Percentiles rank a stretch among this genome's conserved stretches.
These are phyloP conservation scores for Nymphaea thermarum DNA, from an alignment of 164 flowering plant genomes.

Conservation along the genomic window DNA sequence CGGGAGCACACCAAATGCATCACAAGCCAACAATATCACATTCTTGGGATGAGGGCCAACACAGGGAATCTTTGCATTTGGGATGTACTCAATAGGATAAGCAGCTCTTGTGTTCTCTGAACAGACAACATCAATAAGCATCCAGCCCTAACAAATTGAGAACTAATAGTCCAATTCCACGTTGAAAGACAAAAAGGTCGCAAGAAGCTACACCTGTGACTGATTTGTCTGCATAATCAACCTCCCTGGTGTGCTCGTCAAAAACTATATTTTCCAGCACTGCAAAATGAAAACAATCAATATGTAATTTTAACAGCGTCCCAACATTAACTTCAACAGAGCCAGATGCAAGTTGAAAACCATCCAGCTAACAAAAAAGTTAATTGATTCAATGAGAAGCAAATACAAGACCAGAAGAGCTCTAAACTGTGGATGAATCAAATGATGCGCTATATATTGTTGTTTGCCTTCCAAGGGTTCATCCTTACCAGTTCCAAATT, in stretches of 20 bases:
- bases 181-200: background rate
- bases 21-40: slow-evolving; percentile 91
- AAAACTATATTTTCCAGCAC: slow-evolving; percentile 95
- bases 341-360: too few species aligned
- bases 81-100: slow-evolving; percentile 93
- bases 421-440: background rate
- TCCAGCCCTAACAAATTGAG: background rate
- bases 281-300: slow-evolving; percentile 13
- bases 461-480: background rate
- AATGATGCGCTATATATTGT: background rate
- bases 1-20: slow-evolving; percentile 98
- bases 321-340: too few species aligned
- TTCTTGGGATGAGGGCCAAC: slow-evolving; percentile 97
- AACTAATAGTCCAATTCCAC: background rate
- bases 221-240: slow-evolving; percentile 81
- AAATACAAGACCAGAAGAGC: too few species aligned
- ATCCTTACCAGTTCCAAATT: slow-evolving; percentile 82
- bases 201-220: slow-evolving; percentile 62
- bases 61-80: slow-evolving; percentile 93
- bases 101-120: slow-evolving; percentile 97
- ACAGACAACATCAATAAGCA: slow-evolving; percentile 4
- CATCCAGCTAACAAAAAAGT: too few species aligned
- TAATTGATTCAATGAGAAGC: too few species aligned
- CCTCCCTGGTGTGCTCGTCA: slow-evolving; percentile 91
- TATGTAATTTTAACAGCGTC: too few species aligned